Evolutionary conservation across 768 basidiomycete genomes (phyloP), one percentile per base, ranked within the genome.

Genomic region (Dioszegia crocea): DNA sequence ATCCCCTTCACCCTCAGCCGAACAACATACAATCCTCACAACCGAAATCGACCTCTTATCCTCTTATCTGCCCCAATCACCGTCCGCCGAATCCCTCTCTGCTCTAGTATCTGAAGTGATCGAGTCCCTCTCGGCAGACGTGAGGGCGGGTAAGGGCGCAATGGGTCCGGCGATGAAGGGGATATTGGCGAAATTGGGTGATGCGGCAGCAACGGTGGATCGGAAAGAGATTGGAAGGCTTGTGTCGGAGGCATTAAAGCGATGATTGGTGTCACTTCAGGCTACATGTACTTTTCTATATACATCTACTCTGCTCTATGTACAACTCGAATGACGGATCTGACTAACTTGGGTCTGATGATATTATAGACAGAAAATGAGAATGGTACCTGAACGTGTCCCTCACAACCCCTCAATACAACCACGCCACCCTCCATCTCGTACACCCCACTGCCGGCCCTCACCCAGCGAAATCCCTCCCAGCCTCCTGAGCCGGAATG

Each of bases 211-310:
- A n/a, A 55, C 41, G 1, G 68, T 66, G 50, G 74, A 77, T 58
- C 72, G 68, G 62, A 77, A 77, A 61, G 67, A 68, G 36, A 53
- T 75, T 30, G 74, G 74, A 2, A 74, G 67, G 49, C 47, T 61
- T 57, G 70, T 77, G 21, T 57, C 47, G 16, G 76, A 77, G 50
- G 64, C 64, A 47, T 51, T 77, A 56, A 74, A 70, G 61, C 51
- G 51, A 23, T 53, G 38, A 38, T 4, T 29, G 10, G 33, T 8
- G 21, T 21, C 14, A 30, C 27, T 11, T n/a, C n/a, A n/a, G n/a
- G n/a, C n/a, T n/a, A n/a, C n/a, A n/a, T n/a, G n/a, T n/a, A n/a
- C n/a, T n/a, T n/a, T n/a, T n/a, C n/a, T n/a, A n/a, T n/a, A n/a
- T n/a, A n/a, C n/a, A n/a, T n/a, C n/a, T n/a, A 3, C 16, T 8